A percentile compares a stretch with the other conserved stretches of the same genome.
phyloP scores from a whole-genome alignment of 2,329 filamentous ascomycete genomes.

The Xenoacremonium recifei region DNA sequence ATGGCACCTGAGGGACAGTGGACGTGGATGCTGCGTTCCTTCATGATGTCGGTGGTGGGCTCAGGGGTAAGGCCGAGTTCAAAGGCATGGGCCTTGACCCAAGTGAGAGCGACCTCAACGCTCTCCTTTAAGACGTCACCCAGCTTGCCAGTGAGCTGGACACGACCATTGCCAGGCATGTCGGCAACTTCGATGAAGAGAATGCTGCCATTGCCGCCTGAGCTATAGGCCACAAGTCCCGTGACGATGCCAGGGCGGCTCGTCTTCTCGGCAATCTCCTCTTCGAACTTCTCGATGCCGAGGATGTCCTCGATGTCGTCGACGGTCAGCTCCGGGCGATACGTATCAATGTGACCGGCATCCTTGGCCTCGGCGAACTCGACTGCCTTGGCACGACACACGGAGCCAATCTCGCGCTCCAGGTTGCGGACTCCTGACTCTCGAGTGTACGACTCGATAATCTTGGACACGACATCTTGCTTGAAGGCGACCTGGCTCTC shows the following conservation, averaged over 20 bases:
- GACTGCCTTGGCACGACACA: constrained; percentile 93
- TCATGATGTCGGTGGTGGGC: constrained; percentile 90
- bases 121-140: constrained; percentile 96
- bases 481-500: constrained; percentile 73
- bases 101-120: constrained; percentile 91
- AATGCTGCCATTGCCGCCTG: constrained; percentile 90
- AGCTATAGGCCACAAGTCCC: constrained; percentile 90
- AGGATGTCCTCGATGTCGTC: constrained; percentile 87
- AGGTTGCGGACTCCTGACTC: constrained; percentile 95
- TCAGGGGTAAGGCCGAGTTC: constrained; percentile 82
- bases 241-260: constrained; percentile 89
- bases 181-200: constrained; percentile 98
- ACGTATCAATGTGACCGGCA: constrained; percentile 62
- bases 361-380: constrained; percentile 92
- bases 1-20: constrained; percentile 95
- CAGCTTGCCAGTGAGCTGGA: constrained; percentile 94
- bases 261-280: constrained; percentile 88
- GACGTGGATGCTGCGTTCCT: constrained; percentile 88
- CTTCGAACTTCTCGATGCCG: constrained; percentile 89
- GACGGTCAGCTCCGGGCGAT: constrained; percentile 70
- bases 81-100: constrained; percentile 95
- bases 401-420: constrained; percentile 90
- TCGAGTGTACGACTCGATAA: constrained; percentile 94
- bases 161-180: constrained; percentile 89
- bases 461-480: constrained; percentile 86